These are phyloP conservation scores for Bisporella sp. DNA, from an alignment of 2,329 filamentous ascomycete genomes.

Conservation along the genomic window DNA sequence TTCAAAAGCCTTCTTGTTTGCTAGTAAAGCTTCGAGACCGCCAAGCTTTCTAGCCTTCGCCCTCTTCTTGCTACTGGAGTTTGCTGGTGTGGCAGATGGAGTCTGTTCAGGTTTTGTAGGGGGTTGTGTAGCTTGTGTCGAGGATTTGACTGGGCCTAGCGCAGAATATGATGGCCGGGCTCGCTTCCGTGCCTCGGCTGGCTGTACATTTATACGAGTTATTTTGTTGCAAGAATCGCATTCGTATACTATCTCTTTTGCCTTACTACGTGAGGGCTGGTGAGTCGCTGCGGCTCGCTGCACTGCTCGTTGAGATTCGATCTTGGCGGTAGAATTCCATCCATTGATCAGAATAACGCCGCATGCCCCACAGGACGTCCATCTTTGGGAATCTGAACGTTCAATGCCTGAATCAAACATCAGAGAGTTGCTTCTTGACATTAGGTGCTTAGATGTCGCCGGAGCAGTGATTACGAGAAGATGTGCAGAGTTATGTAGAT, in stretches of 20 bases:
- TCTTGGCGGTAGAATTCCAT: conserved; percentile 15
- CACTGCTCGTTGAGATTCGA: conserved; percentile 2
- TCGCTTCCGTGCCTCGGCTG: not conserved
- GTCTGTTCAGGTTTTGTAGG: not conserved
- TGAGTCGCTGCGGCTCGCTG: not conserved
- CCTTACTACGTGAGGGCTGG: not conserved
- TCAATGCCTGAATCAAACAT: conserved; percentile 40
- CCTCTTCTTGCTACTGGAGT: conserved; percentile 57
- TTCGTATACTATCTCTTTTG: conserved; percentile 18
- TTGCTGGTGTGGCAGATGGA: conserved; percentile 19
- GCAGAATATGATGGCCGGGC: not conserved
- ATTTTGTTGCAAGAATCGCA: conserved; percentile 22
- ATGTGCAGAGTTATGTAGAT: conserved; percentile 52
- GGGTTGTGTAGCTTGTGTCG: not conserved
- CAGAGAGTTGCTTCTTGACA: conserved; percentile 45
- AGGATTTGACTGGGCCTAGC: not conserved
- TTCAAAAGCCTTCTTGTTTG: conserved; percentile 19
- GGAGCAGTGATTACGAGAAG: conserved; percentile 45
- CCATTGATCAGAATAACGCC: conserved; percentile 54
- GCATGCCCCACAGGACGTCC: conserved; percentile 52
- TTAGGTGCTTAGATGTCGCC: conserved; percentile 51
- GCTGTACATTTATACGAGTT: conserved; percentile 14
- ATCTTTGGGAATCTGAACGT: conserved; percentile 41
- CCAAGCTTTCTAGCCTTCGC: conserved; percentile 55
- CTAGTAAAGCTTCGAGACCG: conserved; percentile 57